Conservation (phyloP, 2,329 filamentous ascomycete genomes). For the Penicillium sp. region DNA sequence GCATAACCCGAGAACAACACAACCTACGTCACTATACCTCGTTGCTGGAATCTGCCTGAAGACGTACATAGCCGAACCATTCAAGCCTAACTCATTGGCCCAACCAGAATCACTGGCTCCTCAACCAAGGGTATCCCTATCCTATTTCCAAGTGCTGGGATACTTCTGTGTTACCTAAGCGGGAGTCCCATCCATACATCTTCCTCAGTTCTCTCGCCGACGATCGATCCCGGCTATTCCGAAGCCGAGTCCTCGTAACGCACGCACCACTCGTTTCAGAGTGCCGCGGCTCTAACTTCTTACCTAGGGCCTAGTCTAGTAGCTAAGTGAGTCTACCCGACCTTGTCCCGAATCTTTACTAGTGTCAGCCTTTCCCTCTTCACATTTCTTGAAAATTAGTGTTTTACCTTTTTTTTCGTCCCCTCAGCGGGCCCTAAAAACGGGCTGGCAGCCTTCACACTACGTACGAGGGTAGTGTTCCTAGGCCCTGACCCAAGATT, state of each 20-base stretch:
- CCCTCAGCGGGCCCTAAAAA: constrained; percentile 10
- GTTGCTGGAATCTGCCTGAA: background rate
- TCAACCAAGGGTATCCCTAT: background rate
- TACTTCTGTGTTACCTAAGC: background rate
- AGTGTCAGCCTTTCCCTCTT: background rate
- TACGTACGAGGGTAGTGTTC: background rate
- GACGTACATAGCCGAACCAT: background rate
- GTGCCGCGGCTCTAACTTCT: background rate
- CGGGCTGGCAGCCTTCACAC: background rate
- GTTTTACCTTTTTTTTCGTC: background rate
- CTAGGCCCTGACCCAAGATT: background rate
- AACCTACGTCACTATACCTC: no score
- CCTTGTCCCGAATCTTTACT: background rate
- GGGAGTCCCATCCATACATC: background rate
- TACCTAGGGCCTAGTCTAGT: no score
- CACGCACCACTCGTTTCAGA: background rate
- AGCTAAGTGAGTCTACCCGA: background rate
- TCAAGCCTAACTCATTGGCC: constrained; percentile 5
- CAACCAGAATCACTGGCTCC: constrained; percentile 11
- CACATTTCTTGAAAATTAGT: no score
- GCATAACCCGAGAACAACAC: background rate
- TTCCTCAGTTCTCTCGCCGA: background rate
- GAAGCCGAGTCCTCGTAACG: background rate
- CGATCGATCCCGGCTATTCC: background rate
- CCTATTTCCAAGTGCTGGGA: no score